These are phyloP conservation scores for Exsudoporus frostii DNA, from an alignment of 768 basidiomycete species.

Conservation along the genomic window DNA sequence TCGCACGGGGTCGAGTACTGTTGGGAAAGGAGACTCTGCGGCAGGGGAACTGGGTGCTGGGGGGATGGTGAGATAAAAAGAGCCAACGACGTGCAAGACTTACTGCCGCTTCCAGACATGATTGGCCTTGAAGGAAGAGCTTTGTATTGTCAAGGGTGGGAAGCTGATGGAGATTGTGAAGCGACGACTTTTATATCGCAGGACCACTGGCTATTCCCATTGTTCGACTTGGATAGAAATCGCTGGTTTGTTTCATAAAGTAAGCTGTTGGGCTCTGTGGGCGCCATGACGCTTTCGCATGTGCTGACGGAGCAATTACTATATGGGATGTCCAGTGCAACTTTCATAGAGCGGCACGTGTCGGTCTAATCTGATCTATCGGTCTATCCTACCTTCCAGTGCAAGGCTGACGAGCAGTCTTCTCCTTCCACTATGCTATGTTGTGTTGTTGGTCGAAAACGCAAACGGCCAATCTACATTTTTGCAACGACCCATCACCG, in stretches of 20 bases:
- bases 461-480: too few relatives aligned
- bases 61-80: not conserved
- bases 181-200: constrained; percentile 3
- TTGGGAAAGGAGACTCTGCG: not conserved
- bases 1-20: constrained; percentile 13
- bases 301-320: not conserved
- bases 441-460: too few relatives aligned
- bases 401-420: not conserved
- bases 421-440: too few relatives aligned
- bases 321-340: not conserved
- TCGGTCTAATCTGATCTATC: not conserved
- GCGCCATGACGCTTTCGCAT: not conserved
- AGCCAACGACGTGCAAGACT: not conserved
- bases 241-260: not conserved
- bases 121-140: not conserved
- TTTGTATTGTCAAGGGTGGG: not conserved
- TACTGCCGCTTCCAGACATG: constrained; percentile 3
- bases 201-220: not conserved
- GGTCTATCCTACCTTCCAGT: not conserved
- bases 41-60: not conserved
- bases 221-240: not conserved
- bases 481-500: too few relatives aligned
- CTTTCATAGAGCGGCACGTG: too few relatives aligned
- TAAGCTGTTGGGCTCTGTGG: not conserved
- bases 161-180: not conserved